Percentiles rank a stretch among this genome's conserved stretches.
These are phyloP conservation scores for Neodidymelliopsis sp. DNA, from an alignment of 2,329 filamentous ascomycete species.

Conservation along the genomic window DNA sequence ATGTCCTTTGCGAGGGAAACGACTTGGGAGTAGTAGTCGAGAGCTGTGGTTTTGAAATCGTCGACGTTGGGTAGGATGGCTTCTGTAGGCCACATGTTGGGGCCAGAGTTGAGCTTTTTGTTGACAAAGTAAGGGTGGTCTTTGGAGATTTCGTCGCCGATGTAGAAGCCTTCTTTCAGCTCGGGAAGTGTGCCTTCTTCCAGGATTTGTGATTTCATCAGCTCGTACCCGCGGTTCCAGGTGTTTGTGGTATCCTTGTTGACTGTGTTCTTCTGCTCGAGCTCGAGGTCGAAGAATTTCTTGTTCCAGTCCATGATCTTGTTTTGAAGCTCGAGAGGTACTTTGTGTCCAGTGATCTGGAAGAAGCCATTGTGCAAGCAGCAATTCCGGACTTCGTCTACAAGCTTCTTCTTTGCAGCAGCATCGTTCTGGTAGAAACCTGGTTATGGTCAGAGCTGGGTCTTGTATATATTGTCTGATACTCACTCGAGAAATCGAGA, in stretches of 20 bases:
- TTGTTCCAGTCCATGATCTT: conserved; percentile 50
- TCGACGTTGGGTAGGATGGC: conserved; percentile 25
- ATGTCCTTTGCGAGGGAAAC: conserved; percentile 52
- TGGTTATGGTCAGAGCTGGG: conserved; percentile 10
- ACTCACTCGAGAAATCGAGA: conserved; percentile 38
- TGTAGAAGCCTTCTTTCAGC: conserved; percentile 53
- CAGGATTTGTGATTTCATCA: conserved; percentile 53
- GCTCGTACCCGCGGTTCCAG: conserved; percentile 55
- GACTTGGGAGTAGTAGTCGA: conserved; percentile 53
- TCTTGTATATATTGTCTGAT: background rate
- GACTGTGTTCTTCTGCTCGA: conserved; percentile 52
- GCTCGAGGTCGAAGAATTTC: conserved; percentile 50
- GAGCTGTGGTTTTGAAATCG: conserved; percentile 44
- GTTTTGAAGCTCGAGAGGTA: conserved; percentile 50
- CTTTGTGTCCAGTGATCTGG: conserved; percentile 54
- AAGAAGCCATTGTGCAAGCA: conserved; percentile 55
- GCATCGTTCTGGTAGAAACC: conserved; percentile 39
- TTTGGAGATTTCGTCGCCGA: conserved; percentile 52
- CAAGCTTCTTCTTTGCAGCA: conserved; percentile 26
- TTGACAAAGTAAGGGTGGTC: conserved; percentile 50
- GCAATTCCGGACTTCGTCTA: conserved; percentile 39
- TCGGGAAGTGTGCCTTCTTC: conserved; percentile 54
- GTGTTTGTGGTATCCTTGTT: conserved; percentile 51
- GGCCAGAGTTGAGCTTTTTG: conserved; percentile 39
- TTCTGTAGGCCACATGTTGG: conserved; percentile 51